A percentile compares a stretch with the other conserved stretches of the same genome.
phyloP scores from a whole-genome alignment of 352 stramenopile genomes.

The Pythium sp. region DNA sequence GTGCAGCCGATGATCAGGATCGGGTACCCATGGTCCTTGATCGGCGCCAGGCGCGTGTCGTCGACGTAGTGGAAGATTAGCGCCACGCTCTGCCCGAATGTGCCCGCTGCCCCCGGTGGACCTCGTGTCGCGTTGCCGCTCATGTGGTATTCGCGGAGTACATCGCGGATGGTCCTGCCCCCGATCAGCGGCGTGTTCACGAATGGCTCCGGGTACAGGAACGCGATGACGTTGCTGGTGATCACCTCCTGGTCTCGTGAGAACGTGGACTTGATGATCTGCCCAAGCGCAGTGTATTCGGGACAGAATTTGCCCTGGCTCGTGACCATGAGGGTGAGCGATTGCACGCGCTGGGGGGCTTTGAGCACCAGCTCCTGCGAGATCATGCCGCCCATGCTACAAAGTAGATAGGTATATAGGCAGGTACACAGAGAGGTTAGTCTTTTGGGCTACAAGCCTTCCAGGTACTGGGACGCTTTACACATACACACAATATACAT shows the following conservation, averaged over 20 bases:
- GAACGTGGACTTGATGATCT: constrained; percentile 2
- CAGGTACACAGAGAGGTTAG: neutral
- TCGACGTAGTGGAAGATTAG: constrained; percentile 39
- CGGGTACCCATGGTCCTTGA: neutral
- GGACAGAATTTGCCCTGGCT: constrained; percentile 19
- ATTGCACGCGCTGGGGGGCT: constrained; percentile 37
- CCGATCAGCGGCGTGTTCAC: neutral
- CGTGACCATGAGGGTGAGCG: constrained; percentile 44
- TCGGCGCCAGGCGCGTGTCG: constrained; percentile 28
- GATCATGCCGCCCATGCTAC: constrained; percentile 54
- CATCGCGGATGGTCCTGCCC: neutral
- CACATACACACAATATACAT: neutral
- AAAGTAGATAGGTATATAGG: too few species aligned
- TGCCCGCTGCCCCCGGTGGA: neutral
- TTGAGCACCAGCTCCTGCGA: constrained; percentile 32
- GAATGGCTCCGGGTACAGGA: constrained; percentile 4
- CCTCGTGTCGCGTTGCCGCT: neutral
- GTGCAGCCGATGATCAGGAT: neutral
- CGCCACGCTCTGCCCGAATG: constrained; percentile 31
- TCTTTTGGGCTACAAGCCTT: too few species aligned
- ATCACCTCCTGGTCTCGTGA: neutral
- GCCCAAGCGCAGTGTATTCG: neutral
- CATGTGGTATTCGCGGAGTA: constrained; percentile 7
- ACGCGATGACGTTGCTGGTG: neutral
- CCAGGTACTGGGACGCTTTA: too few species aligned